Conservation (phyloP, 495 filamentous ascomycete species). For the Aspergillus diversus region DNA sequence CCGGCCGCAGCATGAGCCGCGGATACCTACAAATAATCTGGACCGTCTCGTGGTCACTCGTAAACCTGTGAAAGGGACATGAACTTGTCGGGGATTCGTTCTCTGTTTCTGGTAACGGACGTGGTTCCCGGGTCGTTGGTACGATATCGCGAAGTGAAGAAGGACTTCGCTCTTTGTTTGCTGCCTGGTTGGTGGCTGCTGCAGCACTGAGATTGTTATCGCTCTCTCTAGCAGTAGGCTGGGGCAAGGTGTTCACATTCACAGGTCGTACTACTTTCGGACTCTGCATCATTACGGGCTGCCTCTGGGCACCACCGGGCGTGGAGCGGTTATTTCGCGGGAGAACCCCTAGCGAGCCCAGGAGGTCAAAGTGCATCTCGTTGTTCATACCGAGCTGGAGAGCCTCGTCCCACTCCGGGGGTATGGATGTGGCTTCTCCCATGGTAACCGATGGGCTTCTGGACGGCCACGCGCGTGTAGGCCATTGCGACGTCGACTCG, state of each 20-base stretch:
- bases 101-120: neutral
- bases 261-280: neutral
- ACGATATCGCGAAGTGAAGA: neutral
- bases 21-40: conserved; percentile 12
- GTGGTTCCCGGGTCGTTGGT: neutral
- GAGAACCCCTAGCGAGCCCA: conserved; percentile 9
- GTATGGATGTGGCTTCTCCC: conserved; percentile 7
- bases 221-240: neutral
- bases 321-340: neutral
- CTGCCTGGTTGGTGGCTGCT: neutral
- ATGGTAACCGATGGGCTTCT: conserved; percentile 8
- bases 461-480: neutral
- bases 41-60: conserved; percentile 9
- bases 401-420: conserved; percentile 7
- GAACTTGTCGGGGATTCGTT: neutral
- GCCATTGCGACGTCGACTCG: neutral
- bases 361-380: conserved; percentile 11
- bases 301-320: neutral
- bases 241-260: neutral
- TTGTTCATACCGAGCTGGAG: neutral
- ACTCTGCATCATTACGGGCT: neutral
- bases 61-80: conserved; percentile 1
- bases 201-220: neutral
- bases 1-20: conserved; percentile 12
- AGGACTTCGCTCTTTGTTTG: conserved; percentile 1